Conservation (phyloP, 2,329 filamentous ascomycete species). For the Diaporthe velutina region DNA sequence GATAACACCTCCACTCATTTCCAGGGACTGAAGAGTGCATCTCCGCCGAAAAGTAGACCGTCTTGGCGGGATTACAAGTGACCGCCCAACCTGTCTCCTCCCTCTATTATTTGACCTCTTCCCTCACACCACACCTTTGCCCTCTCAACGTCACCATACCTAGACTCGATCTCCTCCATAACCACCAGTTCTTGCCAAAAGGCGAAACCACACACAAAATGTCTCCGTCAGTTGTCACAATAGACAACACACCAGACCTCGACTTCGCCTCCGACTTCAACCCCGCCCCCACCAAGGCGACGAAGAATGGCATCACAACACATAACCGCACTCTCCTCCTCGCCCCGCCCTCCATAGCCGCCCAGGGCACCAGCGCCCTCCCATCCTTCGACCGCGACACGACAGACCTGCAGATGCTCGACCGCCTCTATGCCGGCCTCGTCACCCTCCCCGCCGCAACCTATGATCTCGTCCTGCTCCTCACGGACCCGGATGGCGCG, state of each 20-base stretch:
- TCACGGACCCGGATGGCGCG: constrained; percentile 81
- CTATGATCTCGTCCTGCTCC: constrained; percentile 88
- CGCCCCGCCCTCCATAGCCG: constrained; percentile 89
- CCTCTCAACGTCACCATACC: background rate
- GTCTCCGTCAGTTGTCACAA: constrained; percentile 65
- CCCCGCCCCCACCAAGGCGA: constrained; percentile 44
- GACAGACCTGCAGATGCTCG: constrained; percentile 97
- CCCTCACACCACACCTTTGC: background rate
- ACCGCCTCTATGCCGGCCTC: constrained; percentile 86
- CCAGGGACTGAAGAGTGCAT: constrained; percentile 11
- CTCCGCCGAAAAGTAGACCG: constrained; percentile 25
- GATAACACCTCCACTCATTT: background rate
- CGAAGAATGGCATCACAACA: constrained; percentile 44
- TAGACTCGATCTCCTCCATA: background rate
- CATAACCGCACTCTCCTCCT: constrained; percentile 79
- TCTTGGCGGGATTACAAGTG: constrained; percentile 19
- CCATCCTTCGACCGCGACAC: constrained; percentile 78
- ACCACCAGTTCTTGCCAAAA: constrained; percentile 1
- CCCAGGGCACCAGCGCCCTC: constrained; percentile 81
- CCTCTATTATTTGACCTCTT: background rate
- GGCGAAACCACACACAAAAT: constrained; percentile 49
- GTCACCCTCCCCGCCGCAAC: constrained; percentile 80
- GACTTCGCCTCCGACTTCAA: constrained; percentile 48
- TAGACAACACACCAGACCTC: constrained; percentile 70
- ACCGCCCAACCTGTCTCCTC: background rate